phyloP scores from a whole-genome alignment of 805 yeast genomes.

The Hanseniaspora hatyaiensis region DNA sequence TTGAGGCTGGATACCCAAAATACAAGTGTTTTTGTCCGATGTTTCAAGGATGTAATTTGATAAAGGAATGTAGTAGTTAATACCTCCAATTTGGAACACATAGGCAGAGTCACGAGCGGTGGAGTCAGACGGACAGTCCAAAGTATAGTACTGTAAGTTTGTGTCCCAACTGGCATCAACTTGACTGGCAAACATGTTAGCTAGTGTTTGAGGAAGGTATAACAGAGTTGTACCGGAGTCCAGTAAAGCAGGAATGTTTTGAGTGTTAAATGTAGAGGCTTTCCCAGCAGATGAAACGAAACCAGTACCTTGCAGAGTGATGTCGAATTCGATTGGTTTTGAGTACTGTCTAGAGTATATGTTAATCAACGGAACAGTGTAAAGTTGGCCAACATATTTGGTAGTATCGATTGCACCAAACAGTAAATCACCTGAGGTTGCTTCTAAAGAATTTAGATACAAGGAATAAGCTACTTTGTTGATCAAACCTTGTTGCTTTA shows the following conservation, averaged over 20 bases:
- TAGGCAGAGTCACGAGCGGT: conserved; percentile 21
- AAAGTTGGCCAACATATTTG: conserved; percentile 40
- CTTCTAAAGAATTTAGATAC: conserved; percentile 32
- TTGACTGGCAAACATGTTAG: conserved; percentile 26
- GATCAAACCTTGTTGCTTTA: conserved; percentile 44
- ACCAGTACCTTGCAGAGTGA: conserved; percentile 36
- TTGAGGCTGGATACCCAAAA: conserved; percentile 31
- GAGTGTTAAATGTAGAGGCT: conserved; percentile 18
- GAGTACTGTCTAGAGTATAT: conserved; percentile 25
- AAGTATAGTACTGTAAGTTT: conserved; percentile 31
- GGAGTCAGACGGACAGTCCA: conserved; percentile 32
- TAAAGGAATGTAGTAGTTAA: conserved; percentile 41
- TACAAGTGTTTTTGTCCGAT: conserved; percentile 30
- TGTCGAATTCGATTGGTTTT: conserved; percentile 38
- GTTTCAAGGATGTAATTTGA: conserved; percentile 25
- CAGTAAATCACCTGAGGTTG: conserved; percentile 38
- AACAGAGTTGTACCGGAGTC: conserved; percentile 52
- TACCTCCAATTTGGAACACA: conserved; percentile 49
- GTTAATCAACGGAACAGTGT: conserved; percentile 41
- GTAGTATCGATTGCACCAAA: conserved; percentile 56
- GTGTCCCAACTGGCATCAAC: conserved; percentile 31
- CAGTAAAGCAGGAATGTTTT: conserved; percentile 33
- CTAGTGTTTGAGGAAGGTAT: conserved; percentile 33
- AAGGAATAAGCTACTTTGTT: conserved; percentile 45
- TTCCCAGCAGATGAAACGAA: conserved; percentile 20